Evolutionary conservation across 73 alveolate genomes (phyloP).

Genomic region (Tetrahymena thermophila): DNA sequence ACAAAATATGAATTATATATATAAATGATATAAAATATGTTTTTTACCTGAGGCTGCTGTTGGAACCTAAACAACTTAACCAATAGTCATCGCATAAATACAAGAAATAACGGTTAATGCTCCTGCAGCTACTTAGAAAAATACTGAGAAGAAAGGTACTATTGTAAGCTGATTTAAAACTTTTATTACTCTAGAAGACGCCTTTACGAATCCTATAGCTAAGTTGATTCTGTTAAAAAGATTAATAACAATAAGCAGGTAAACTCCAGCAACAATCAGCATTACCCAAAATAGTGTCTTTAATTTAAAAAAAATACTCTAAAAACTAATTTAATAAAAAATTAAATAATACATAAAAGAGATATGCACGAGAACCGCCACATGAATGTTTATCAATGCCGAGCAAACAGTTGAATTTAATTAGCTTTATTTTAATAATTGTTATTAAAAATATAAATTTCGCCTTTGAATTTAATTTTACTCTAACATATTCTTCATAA

Average conservation of each 20-base stretch:
- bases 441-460: not conserved
- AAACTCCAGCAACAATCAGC: not conserved
- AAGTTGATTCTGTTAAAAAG: constrained; percentile 31
- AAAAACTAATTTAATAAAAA: not conserved
- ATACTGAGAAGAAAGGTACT: constrained; percentile 14
- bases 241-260: constrained; percentile 22
- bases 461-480: not conserved
- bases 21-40: not conserved
- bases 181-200: constrained; percentile 18
- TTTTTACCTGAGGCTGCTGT: not conserved
- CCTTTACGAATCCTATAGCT: constrained; percentile 22
- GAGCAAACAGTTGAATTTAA: constrained; percentile 8
- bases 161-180: constrained; percentile 18
- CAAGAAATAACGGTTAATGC: not conserved
- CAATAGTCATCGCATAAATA: constrained; percentile 38
- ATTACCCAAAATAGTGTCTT: not conserved
- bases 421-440: not conserved
- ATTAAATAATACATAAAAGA: constrained; percentile 4
- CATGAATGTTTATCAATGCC: constrained; percentile 30
- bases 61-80: not conserved
- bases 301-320: not conserved
- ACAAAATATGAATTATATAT: not conserved
- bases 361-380: constrained; percentile 36
- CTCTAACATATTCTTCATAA: constrained; percentile 29
- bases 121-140: not conserved